phyloP scores from a whole-genome alignment of 768 basidiomycete genomes.

The Filobasidium floriforme region DNA sequence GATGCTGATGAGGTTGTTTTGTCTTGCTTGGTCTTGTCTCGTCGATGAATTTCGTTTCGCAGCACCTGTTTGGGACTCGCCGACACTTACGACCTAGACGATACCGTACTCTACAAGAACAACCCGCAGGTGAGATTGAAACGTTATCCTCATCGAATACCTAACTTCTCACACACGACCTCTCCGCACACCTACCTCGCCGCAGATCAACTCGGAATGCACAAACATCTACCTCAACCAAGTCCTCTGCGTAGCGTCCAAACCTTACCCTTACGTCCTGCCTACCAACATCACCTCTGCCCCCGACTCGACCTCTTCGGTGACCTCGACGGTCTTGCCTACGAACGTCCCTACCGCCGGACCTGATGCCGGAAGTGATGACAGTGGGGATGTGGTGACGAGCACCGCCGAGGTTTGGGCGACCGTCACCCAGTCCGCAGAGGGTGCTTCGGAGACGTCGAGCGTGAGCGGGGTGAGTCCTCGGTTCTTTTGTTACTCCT shows the following conservation, averaged over 20 bases:
- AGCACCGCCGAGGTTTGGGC: not conserved
- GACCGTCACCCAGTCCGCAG: not conserved
- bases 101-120: constrained; percentile 56
- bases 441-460: not conserved
- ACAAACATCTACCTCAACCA: constrained; percentile 67
- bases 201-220: constrained; percentile 48
- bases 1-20: not conserved
- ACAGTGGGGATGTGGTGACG: not conserved
- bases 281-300: not conserved
- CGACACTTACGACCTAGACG: constrained; percentile 48
- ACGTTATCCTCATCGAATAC: not conserved
- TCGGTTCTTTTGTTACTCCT: no score
- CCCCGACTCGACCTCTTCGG: not conserved
- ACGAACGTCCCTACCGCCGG: not conserved
- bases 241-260: constrained; percentile 56
- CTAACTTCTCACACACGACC: no score
- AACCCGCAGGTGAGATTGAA: constrained; percentile 56
- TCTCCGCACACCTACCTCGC: no score
- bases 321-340: not conserved
- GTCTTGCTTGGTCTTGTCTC: no score
- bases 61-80: constrained; percentile 55
- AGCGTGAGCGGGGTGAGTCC: not conserved
- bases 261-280: constrained; percentile 47
- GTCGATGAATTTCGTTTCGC: not conserved
- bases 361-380: not conserved